Evolutionary conservation across 805 yeast species (phyloP), one percentile per base, ranked within the genome.

Genomic region (Yarrowia sp.): DNA sequence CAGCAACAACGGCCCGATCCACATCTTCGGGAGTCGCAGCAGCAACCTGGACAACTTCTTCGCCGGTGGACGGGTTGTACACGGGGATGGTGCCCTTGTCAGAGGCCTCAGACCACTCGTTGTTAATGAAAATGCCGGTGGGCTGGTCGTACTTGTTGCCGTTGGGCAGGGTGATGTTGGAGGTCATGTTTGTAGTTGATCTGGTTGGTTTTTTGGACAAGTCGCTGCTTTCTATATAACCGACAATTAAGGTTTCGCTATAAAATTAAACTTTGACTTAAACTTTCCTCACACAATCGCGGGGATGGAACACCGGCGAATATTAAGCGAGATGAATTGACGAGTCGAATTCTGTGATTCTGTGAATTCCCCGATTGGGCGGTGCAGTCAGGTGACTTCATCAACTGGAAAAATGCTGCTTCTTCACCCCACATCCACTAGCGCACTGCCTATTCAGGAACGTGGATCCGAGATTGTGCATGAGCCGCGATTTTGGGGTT

Each of bases 41-140:
- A 71, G 86, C 85, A 58, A 87, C 83, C 63, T 81, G 81, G 51
- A 85, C 78, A 65, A 87, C 80, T 64, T 79, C 80, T 70, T 86
- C 88, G 73, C 87, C 76, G 25, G 72, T 73, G 61, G 74, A 62
- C 18, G 66, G 71, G 64, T 68, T 69, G 62, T 81, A 81, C 14
- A 80, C 82, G 5, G 76, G 71, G 63, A 87, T 76, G 3, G 62
- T 31, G 9, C 53, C 62, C n/a, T 84, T 83, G 69, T 81, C 77
- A 61, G 81, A 82, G 61, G 81, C 81, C 32, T 76, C 74, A 7
- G 88, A 80, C 70, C 87, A 90, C 73, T 89, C 89, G 75, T 89
- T 89, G 78, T 90, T 87, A 73, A 92, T 90, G 80, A 89, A 92
- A 68, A 92, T 77, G 66, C 97, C 97, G 10, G 88, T 85, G 68